Evolutionary conservation across 2,329 filamentous ascomycete genomes (phyloP).

Genomic region (Corinectria fuckeliana): DNA sequence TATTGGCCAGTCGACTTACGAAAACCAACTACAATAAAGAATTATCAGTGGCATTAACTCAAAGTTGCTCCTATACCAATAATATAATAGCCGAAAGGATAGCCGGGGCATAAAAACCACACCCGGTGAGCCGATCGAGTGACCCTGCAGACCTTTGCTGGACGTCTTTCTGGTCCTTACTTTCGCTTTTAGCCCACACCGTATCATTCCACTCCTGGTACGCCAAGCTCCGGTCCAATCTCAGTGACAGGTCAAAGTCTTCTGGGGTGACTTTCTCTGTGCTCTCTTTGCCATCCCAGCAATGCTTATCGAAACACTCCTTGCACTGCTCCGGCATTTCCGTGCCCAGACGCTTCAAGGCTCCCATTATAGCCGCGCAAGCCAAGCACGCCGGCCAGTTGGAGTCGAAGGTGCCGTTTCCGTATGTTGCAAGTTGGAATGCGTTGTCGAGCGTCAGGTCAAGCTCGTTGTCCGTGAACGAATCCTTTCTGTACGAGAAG

Average conservation of each 20-base stretch:
- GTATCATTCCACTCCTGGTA: slow-evolving; percentile 35
- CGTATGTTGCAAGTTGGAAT: slow-evolving; percentile 79
- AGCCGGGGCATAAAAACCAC: not conserved
- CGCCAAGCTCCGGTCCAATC: slow-evolving; percentile 30
- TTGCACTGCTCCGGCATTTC: slow-evolving; percentile 32
- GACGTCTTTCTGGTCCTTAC: not conserved
- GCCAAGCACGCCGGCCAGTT: slow-evolving; percentile 80
- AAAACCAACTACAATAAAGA: too few species aligned
- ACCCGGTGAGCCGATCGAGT: not conserved
- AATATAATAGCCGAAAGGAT: not conserved
- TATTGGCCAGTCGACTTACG: too few species aligned
- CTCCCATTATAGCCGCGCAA: slow-evolving; percentile 78
- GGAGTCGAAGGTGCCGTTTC: slow-evolving; percentile 72
- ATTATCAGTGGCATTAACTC: too few species aligned
- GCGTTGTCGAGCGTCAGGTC: slow-evolving; percentile 62
- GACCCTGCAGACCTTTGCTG: not conserved
- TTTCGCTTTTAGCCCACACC: slow-evolving; percentile 16
- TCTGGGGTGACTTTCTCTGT: not conserved
- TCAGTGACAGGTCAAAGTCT: slow-evolving; percentile 25
- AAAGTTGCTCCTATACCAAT: not conserved
- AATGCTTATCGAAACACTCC: slow-evolving; percentile 31
- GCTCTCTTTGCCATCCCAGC: not conserved
- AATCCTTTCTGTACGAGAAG: slow-evolving; percentile 30
- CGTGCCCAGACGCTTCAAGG: slow-evolving; percentile 52
- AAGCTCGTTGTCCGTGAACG: slow-evolving; percentile 36